Evolutionary conservation across 192 early-diverging fungal species (phyloP).

Genomic region (Geranomyces michiganensis): DNA sequence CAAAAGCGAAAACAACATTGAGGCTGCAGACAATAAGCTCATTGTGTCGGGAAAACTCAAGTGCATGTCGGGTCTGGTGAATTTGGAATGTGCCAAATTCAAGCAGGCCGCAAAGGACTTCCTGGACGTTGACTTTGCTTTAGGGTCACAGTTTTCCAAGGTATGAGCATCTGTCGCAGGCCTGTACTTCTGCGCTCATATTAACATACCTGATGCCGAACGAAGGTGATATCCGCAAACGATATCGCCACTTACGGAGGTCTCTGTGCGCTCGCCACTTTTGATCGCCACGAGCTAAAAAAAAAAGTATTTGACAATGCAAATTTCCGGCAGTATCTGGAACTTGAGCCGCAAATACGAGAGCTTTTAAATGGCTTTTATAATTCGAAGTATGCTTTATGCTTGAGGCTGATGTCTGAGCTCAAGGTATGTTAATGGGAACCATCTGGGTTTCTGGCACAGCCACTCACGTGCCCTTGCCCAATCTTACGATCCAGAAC

Average conservation of each 20-base stretch:
- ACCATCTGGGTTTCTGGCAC: background rate
- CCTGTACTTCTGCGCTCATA: slow-evolving; percentile 25
- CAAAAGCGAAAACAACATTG: slow-evolving; percentile 68
- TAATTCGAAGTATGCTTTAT: slow-evolving; percentile 70
- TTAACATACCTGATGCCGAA: background rate
- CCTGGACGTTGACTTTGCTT: slow-evolving; percentile 61
- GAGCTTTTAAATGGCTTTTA: slow-evolving; percentile 76
- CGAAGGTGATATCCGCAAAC: slow-evolving; percentile 65
- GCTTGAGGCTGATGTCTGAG: slow-evolving; percentile 67
- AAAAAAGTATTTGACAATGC: slow-evolving; percentile 70
- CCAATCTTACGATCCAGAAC: slow-evolving; percentile 32
- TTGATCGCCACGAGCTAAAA: slow-evolving; percentile 73
- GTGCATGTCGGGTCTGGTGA: slow-evolving; percentile 64
- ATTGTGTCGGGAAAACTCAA: slow-evolving; percentile 61
- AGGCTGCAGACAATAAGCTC: slow-evolving; percentile 64
- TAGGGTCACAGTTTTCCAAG: slow-evolving; percentile 48
- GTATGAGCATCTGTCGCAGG: slow-evolving; percentile 31
- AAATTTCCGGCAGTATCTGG: slow-evolving; percentile 76
- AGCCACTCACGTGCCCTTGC: background rate
- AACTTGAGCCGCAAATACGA: slow-evolving; percentile 77
- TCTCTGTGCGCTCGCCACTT: slow-evolving; percentile 77
- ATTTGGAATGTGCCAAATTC: slow-evolving; percentile 64
- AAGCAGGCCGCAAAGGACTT: slow-evolving; percentile 64
- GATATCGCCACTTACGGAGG: slow-evolving; percentile 84
- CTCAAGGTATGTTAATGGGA: slow-evolving; percentile 56